Base-by-base conservation (phyloP, 2,329 filamentous ascomycete genomes). In the Sporothrix globosa region DNA sequence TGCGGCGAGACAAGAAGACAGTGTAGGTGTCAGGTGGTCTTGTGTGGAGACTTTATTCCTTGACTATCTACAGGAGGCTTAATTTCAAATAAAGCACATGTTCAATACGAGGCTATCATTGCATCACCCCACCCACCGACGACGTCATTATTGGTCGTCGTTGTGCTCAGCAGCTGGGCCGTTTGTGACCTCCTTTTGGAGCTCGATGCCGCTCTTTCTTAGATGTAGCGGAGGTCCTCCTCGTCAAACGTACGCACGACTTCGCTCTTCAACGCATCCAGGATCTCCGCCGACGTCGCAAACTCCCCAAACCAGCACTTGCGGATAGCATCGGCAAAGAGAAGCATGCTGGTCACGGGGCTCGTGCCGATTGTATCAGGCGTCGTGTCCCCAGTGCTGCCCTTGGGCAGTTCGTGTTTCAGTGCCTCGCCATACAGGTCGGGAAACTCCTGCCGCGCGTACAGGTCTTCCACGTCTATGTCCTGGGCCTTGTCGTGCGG, bases 11-110 rank as follows among this genome's bases (percentile, higher is more conserved):
- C n/a, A 13, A 41, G 46, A 73, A 74, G 67, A 69, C 78, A 80
- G 70, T 81, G 68, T 83, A 80, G 41, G 82, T 17, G 82, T 30
- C 2, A 24, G 21, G 19, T n/a, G 17, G 48, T n/a, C 19, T n/a
- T 50, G 48, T 50, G 48, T 5, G 3, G 44, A 5, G 1, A 5
- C 14, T 48, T 2, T 19, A 13, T 48, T 48, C 44, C 4, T 6
- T 48, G 44, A 17, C 14, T 19, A 48, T 34, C 34, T 6, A 7
- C 7, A 34, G 4, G 34, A 34, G 1, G 34, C 34, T 34, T 34
- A 34, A 34, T 34, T 30, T 34, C 34, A 34, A 9, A 34, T 9
- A 6, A 34, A 34, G 34, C 34, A 34, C 34, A 9, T 34, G 7
- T 34, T 34, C 34, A 34, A 34, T 9, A 34, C 7, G 34, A 34